Conservation (phyloP, 805 yeast species). For the Wickerhamiella lipophila region DNA sequence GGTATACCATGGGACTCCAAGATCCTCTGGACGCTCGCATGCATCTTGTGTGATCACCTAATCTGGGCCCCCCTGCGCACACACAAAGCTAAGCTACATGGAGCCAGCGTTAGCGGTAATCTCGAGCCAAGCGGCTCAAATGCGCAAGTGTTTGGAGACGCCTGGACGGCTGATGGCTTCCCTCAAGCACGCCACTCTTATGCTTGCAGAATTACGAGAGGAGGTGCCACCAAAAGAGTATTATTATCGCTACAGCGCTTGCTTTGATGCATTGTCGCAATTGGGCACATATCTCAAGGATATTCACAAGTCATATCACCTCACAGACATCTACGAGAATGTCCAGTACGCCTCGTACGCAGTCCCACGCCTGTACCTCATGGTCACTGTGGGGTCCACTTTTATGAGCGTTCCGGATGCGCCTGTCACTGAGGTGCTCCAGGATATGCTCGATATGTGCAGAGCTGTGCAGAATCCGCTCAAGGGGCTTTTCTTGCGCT, state of each 20-base stretch:
- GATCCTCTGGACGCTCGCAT: not conserved
- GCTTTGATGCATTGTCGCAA: conserved; percentile 67
- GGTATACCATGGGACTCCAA: not conserved
- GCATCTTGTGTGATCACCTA: conserved; percentile 1
- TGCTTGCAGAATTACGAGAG: conserved; percentile 71
- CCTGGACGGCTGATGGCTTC: conserved; percentile 73
- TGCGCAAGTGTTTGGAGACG: conserved; percentile 63
- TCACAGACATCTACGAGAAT: conserved; percentile 83
- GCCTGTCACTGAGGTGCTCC: conserved; percentile 74
- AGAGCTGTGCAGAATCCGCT: conserved; percentile 94
- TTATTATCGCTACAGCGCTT: conserved; percentile 76
- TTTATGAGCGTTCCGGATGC: conserved; percentile 68
- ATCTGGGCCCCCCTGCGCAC: too few species aligned
- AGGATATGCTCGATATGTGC: conserved; percentile 96
- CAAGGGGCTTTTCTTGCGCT: conserved; percentile 78
- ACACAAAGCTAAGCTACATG: too few species aligned
- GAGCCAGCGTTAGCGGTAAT: conserved; percentile 28
- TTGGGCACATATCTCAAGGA: conserved; percentile 54
- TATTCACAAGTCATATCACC: conserved; percentile 54
- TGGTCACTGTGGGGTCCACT: conserved; percentile 91
- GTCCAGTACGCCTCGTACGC: conserved; percentile 91
- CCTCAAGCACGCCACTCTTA: conserved; percentile 69
- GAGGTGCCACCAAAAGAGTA: conserved; percentile 76
- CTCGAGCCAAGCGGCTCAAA: conserved; percentile 54
- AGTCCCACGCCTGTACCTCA: conserved; percentile 78